A percentile compares a stretch with the other conserved stretches of the same genome.
Evolutionary conservation across 768 basidiomycete genomes (phyloP).

Genomic region (Russula griseocarnosa): DNA sequence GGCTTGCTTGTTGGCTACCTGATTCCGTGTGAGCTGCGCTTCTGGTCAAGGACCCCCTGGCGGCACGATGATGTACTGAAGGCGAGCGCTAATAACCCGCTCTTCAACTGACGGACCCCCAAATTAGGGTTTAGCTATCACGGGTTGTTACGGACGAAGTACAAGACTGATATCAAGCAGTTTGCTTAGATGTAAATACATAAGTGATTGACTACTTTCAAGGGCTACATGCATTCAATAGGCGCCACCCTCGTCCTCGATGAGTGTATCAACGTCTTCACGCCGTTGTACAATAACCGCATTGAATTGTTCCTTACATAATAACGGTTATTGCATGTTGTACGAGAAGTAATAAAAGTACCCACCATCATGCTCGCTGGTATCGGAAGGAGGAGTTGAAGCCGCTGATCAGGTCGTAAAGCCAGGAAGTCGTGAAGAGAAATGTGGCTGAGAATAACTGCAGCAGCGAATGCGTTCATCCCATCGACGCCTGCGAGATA

Average conservation of each 20-base stretch:
- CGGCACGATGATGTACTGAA: slow-evolving; percentile 49
- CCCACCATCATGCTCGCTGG: slow-evolving; percentile 25
- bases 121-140: slow-evolving; percentile 15
- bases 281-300: slow-evolving; percentile 19
- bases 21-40: slow-evolving; percentile 10
- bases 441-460: slow-evolving; percentile 55
- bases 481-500: slow-evolving; percentile 52
- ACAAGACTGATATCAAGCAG: background rate
- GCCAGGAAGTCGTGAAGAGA: slow-evolving; percentile 52
- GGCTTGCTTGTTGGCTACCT: background rate
- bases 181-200: background rate
- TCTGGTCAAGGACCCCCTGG: slow-evolving; percentile 37
- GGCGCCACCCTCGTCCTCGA: slow-evolving; percentile 52
- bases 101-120: background rate
- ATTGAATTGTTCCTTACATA: slow-evolving; percentile 23
- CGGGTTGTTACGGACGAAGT: background rate
- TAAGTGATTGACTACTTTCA: slow-evolving; percentile 5
- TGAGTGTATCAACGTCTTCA: slow-evolving; percentile 9
- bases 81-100: background rate
- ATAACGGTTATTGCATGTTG: background rate
- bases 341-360: background rate
- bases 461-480: slow-evolving; percentile 69
- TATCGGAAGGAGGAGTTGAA: slow-evolving; percentile 16
- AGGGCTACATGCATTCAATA: slow-evolving; percentile 41
- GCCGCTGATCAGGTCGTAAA: slow-evolving; percentile 20